phyloP scores from a whole-genome alignment of 2,329 filamentous ascomycete species.

The Dactylellina drechsleri region DNA sequence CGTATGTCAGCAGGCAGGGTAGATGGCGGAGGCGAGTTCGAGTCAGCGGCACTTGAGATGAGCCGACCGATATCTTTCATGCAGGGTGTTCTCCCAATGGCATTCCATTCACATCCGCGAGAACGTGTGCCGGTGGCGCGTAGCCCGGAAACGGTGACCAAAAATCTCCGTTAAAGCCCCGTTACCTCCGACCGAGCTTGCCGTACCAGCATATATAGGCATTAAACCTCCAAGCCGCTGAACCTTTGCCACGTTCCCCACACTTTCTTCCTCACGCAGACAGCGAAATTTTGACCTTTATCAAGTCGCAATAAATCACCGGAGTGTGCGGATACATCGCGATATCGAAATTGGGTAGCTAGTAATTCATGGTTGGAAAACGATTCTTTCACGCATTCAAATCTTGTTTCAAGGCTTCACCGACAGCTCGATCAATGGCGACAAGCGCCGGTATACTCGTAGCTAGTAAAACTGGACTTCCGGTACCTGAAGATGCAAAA shows the following conservation, averaged over 20 bases:
- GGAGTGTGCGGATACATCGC: no score
- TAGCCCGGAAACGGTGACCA: conserved; percentile 21
- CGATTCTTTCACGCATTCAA: conserved; percentile 40
- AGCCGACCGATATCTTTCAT: background rate
- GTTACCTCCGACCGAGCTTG: conserved; percentile 37
- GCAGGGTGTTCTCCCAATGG: background rate
- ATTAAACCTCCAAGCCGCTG: background rate
- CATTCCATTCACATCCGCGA: no score
- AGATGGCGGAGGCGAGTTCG: background rate
- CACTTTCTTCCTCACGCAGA: no score
- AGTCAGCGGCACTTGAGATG: background rate
- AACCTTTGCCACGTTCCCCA: conserved; percentile 1
- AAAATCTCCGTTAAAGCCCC: conserved; percentile 38
- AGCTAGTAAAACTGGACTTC: conserved; percentile 35
- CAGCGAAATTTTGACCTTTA: no score
- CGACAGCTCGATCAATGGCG: conserved; percentile 26
- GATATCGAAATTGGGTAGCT: background rate
- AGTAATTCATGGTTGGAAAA: conserved; percentile 37
- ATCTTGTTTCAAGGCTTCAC: conserved; percentile 42
- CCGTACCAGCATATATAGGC: conserved; percentile 16
- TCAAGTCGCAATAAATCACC: no score
- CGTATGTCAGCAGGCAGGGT: no score
- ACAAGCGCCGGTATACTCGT: conserved; percentile 39
- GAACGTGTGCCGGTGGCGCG: no score
- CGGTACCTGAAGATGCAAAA: conserved; percentile 45